Conservation (phyloP, 129 eudicot species). For the Gnaphalium uliginosum region DNA sequence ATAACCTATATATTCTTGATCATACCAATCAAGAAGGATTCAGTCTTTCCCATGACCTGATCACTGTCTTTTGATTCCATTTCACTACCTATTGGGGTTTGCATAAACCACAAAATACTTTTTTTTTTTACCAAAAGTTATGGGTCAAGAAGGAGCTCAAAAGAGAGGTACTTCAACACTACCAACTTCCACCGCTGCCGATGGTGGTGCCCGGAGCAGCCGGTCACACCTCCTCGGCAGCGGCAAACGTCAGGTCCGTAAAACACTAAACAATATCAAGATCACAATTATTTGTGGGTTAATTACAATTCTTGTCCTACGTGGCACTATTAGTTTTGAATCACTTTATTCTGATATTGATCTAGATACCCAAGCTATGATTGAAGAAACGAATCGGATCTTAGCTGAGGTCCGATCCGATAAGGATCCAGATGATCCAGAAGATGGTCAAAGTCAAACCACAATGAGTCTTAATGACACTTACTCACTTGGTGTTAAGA, state of each 20-base stretch:
- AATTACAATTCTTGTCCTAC: constrained; percentile 77
- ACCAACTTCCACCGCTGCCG: constrained; percentile 47
- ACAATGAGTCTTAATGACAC: constrained; percentile 41
- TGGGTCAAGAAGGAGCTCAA: neutral
- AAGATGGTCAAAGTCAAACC: constrained; percentile 30
- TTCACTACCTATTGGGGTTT: neutral
- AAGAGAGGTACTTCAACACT: constrained; percentile 18
- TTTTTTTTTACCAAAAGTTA: too few species aligned
- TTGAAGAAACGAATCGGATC: constrained; percentile 75
- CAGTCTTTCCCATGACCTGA: neutral
- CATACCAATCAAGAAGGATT: neutral
- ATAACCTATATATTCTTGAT: neutral
- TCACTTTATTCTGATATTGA: constrained; percentile 56
- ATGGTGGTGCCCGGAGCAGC: constrained; percentile 41
- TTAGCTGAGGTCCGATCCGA: constrained; percentile 75
- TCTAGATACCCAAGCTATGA: constrained; percentile 46
- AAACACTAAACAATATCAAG: constrained; percentile 73
- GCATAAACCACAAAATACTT: neutral
- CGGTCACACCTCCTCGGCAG: constrained; percentile 43
- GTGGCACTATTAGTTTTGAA: constrained; percentile 76
- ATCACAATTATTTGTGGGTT: constrained; percentile 79
- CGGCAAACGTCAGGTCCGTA: constrained; percentile 58
- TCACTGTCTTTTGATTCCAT: neutral
- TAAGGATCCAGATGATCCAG: too few species aligned
- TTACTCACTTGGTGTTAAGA: constrained; percentile 69